Conservation (phyloP, 108 stramenopile genomes). For the Skeletonema grethae region DNA sequence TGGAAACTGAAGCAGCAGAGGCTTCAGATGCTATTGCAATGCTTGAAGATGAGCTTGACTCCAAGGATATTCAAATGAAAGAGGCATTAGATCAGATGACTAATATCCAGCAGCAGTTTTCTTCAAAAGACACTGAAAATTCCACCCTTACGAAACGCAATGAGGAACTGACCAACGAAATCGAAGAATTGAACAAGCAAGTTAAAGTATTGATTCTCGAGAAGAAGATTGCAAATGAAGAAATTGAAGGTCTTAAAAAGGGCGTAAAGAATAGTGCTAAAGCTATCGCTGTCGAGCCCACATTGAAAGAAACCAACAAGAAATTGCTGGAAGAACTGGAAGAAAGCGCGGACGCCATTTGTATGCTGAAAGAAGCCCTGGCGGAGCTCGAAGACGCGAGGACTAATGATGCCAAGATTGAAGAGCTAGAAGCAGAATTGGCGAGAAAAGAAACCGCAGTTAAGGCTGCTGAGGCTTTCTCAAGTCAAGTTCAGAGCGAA, state of each 20-base stretch:
- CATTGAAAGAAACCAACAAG: slow-evolving; percentile 7
- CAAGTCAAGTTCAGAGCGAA: slow-evolving; percentile 9
- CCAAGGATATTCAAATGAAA: slow-evolving; percentile 30
- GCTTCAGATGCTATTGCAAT: slow-evolving; percentile 29
- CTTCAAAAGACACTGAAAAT: neutral
- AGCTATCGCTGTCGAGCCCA: neutral
- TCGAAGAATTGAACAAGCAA: slow-evolving; percentile 20
- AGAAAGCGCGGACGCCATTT: slow-evolving; percentile 43
- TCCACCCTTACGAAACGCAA: slow-evolving; percentile 12
- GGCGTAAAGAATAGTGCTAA: no score
- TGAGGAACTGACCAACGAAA: slow-evolving; percentile 10
- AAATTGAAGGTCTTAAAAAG: slow-evolving; percentile 20
- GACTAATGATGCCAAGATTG: neutral
- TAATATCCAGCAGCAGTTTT: slow-evolving; percentile 25
- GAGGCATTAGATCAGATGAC: slow-evolving; percentile 12
- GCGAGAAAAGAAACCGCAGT: slow-evolving; percentile 2
- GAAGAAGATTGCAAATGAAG: slow-evolving; percentile 29
- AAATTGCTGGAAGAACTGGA: slow-evolving; percentile 35
- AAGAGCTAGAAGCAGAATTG: slow-evolving; percentile 5
- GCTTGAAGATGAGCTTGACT: slow-evolving; percentile 42
- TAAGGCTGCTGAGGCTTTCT: neutral
- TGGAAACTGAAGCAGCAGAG: slow-evolving; percentile 26
- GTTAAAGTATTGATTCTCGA: slow-evolving; percentile 27
- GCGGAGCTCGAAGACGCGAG: slow-evolving; percentile 28
- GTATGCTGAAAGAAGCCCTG: slow-evolving; percentile 32